These are phyloP conservation scores for Eutypa lata DNA, from an alignment of 2,329 filamentous ascomycete species.

Conservation along the genomic window DNA sequence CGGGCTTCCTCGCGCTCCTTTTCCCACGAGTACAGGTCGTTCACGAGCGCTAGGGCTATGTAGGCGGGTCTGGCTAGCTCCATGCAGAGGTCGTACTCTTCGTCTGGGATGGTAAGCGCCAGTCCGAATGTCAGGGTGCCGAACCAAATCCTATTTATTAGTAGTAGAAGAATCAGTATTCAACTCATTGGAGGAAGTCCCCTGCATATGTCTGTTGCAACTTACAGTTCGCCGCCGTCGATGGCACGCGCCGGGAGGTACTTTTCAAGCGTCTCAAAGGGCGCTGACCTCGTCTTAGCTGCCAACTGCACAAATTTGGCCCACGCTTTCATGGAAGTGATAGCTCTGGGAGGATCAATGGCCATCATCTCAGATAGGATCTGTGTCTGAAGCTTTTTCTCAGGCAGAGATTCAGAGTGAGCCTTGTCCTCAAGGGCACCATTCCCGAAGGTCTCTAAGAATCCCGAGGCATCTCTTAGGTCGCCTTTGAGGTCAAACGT, in stretches of 20 bases:
- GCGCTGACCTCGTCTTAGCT: background rate
- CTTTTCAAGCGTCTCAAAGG: slow-evolving; percentile 21
- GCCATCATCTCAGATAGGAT: slow-evolving; percentile 22
- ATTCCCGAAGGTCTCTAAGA: slow-evolving; percentile 18
- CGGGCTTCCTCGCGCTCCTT: slow-evolving; percentile 31
- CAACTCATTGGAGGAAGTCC: no score
- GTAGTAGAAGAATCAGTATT: no score
- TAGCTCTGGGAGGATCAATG: slow-evolving; percentile 21
- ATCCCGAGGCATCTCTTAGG: slow-evolving; percentile 8
- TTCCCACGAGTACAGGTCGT: slow-evolving; percentile 37
- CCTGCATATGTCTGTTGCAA: no score
- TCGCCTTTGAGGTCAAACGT: slow-evolving; percentile 15
- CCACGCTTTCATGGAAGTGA: slow-evolving; percentile 22
- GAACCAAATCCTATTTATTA: slow-evolving; percentile 32
- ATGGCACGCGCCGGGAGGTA: slow-evolving; percentile 22
- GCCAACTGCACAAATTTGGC: slow-evolving; percentile 15
- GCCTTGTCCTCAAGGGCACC: slow-evolving; percentile 11
- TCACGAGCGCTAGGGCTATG: slow-evolving; percentile 29
- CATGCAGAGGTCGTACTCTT: slow-evolving; percentile 28
- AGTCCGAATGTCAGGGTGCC: slow-evolving; percentile 34
- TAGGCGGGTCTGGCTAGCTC: slow-evolving; percentile 26
- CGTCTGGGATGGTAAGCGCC: slow-evolving; percentile 33
- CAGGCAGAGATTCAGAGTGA: slow-evolving; percentile 9
- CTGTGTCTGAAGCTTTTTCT: slow-evolving; percentile 19
- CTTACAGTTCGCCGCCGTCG: slow-evolving; percentile 25